Base-by-base conservation (phyloP, 352 stramenopile species). In the Globisporangium parvum region DNA sequence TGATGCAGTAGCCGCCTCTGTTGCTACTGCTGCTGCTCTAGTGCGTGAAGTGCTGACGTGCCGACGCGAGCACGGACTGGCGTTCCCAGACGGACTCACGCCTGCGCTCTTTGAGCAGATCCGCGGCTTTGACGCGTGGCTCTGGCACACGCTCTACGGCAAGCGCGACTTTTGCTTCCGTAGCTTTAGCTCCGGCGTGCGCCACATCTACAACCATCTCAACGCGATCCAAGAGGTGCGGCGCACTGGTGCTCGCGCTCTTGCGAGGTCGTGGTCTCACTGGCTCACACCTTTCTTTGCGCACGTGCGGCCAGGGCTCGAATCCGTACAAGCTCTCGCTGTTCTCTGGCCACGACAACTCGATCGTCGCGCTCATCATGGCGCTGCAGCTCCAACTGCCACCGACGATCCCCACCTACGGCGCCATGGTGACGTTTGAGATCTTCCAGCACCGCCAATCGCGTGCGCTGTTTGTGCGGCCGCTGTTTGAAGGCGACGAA, bases 321-420 rank as follows among this genome's bases (percentile, higher is more conserved):
- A 59, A 59, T 35, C 51, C 51, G 8, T 72, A 80, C 67, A 86
- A 78, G 49, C 37, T 93, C 41, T 86, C 83, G 44, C 65, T 93
- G 0, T 87, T 90, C 66, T 93, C 83, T 0, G 78, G 73, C 0
- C 83, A 93, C 62, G 80, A 93, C 62, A 91, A 91, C 63, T 88
- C 83, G 53, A 65, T 93, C 17, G 78, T 93, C 28, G 80, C 80
- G 45, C 61, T 91, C 21, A 63, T 85, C 24, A 77, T 73, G 35
- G 83, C 83, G 54, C 63, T 93, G 51, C 62, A 86, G 58, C 53
- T 93, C 31, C 57, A 86, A 39, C 57, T 79, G 47, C 66, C 73
- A 24, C 64, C 62, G 17, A 66, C 77, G 26, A 77, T 90, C 47
- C 83, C 83, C 8, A 60, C 66, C 20, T 91, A 91, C 59, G 83